Evolutionary conservation across 1,284 basidiomycete species (phyloP).

Genomic region (Microbotryomycetes sp.): DNA sequence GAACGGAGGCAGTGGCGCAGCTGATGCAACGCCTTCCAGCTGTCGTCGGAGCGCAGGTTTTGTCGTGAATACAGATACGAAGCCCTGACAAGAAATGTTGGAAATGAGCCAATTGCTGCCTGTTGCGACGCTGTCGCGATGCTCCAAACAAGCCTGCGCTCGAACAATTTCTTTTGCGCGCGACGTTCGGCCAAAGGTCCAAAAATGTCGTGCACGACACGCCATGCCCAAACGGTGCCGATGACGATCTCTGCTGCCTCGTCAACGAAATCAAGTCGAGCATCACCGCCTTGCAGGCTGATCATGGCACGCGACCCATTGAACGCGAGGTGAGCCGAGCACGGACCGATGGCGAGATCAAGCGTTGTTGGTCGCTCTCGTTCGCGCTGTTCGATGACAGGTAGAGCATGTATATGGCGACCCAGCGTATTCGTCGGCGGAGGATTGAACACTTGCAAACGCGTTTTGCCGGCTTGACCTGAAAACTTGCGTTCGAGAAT

Average conservation of each 20-base stretch:
- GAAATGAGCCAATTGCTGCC: slow-evolving; percentile 46
- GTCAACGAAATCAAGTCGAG: slow-evolving; percentile 22
- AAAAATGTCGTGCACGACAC: slow-evolving; percentile 22
- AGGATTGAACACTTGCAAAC: slow-evolving; percentile 20
- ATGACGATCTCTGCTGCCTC: slow-evolving; percentile 33
- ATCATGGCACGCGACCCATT: neutral
- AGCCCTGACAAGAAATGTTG: slow-evolving; percentile 66
- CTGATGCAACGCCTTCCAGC: slow-evolving; percentile 64
- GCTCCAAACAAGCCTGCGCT: slow-evolving; percentile 25
- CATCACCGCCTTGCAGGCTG: slow-evolving; percentile 3
- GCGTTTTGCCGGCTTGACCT: neutral
- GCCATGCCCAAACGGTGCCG: slow-evolving; percentile 30
- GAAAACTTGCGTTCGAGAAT: slow-evolving; percentile 2
- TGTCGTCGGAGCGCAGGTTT: slow-evolving; percentile 54
- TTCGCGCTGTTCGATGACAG: neutral
- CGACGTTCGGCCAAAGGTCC: slow-evolving; percentile 8
- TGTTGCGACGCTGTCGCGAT: slow-evolving; percentile 25
- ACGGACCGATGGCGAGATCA: slow-evolving; percentile 8
- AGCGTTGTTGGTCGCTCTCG: slow-evolving; percentile 15
- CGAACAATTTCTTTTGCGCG: slow-evolving; percentile 4
- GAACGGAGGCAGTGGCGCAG: slow-evolving; percentile 47
- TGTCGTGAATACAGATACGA: slow-evolving; percentile 65
- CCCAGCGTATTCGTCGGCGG: neutral
- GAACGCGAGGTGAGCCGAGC: slow-evolving; percentile 7
- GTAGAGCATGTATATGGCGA: slow-evolving; percentile 4